Evolutionary conservation across 2,329 filamentous ascomycete species (phyloP).

Genomic region (Aspergillus japonicus): DNA sequence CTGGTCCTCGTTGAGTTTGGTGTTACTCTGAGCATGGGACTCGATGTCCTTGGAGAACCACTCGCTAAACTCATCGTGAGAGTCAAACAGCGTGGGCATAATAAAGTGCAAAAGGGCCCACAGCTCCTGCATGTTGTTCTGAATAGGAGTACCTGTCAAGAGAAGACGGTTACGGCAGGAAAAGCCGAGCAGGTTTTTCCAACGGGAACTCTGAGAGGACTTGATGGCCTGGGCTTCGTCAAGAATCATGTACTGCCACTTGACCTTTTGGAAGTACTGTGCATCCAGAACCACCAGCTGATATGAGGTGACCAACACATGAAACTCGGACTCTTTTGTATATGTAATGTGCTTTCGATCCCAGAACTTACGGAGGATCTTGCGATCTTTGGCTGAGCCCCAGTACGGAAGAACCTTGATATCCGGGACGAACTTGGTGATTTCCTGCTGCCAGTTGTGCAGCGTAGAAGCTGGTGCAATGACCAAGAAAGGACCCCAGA

Average conservation of each 20-base stretch:
- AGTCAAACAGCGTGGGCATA: slow-evolving; percentile 95
- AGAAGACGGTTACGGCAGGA: slow-evolving; percentile 92
- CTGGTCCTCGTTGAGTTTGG: slow-evolving; percentile 98
- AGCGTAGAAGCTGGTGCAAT: slow-evolving; percentile 94
- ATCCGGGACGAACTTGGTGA: slow-evolving; percentile 87
- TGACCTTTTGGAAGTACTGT: slow-evolving; percentile 97
- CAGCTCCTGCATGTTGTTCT: slow-evolving; percentile 99
- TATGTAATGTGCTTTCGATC: slow-evolving; percentile 97
- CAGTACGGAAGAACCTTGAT: slow-evolving; percentile 97
- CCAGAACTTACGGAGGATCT: slow-evolving; percentile 98
- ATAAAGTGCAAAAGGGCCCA: slow-evolving; percentile 99
- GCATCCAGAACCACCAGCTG: slow-evolving; percentile 95
- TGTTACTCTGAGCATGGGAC: slow-evolving; percentile 97
- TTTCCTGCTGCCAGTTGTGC: slow-evolving; percentile 99
- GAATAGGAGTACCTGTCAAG: slow-evolving; percentile 93
- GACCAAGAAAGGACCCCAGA: slow-evolving; percentile 96
- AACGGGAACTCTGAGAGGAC: slow-evolving; percentile 90
- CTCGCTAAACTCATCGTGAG: slow-evolving; percentile 53
- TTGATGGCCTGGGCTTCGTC: slow-evolving; percentile 99
- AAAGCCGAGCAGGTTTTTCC: slow-evolving; percentile 93
- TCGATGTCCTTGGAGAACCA: slow-evolving; percentile 70
- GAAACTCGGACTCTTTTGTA: slow-evolving; percentile 87
- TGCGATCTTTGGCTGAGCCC: slow-evolving; percentile 90
- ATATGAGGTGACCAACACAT: slow-evolving; percentile 94
- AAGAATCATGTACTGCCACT: slow-evolving; percentile 99